Evolutionary conservation across 2,329 filamentous ascomycete genomes (phyloP).

Genomic region (Aspergillus latus): DNA sequence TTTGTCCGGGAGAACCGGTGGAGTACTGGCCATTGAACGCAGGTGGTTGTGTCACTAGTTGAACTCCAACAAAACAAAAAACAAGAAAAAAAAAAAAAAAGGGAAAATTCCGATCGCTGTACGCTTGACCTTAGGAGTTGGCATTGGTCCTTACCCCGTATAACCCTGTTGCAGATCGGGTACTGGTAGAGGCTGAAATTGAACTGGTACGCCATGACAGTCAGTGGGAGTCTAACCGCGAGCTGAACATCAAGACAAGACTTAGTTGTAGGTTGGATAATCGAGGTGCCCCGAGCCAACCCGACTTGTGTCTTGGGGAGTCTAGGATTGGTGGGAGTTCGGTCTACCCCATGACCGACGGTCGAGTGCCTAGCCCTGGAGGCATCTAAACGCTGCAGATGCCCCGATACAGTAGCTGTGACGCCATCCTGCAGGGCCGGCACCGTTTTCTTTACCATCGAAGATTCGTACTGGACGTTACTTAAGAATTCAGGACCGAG

Average conservation of each 20-base stretch:
- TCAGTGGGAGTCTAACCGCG: neutral
- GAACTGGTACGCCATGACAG: neutral
- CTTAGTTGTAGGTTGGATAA: neutral
- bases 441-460: slow-evolving; percentile 11
- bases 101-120: neutral
- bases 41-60: neutral
- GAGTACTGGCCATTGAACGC: neutral
- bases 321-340: slow-evolving; percentile 17
- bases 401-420: slow-evolving; percentile 24
- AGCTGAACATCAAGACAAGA: neutral
- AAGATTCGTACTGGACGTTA: slow-evolving; percentile 7
- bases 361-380: neutral
- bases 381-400: slow-evolving; percentile 19
- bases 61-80: neutral
- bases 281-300: slow-evolving; percentile 16
- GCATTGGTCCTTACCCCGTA: neutral
- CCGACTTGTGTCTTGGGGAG: slow-evolving; percentile 10
- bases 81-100: neutral
- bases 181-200: neutral
- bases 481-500: neutral
- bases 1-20: neutral
- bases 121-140: neutral
- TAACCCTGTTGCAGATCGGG: neutral
- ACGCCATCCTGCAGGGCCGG: slow-evolving; percentile 25
- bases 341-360: slow-evolving; percentile 21